A percentile compares a stretch with the other conserved stretches of the same genome.
phyloP scores from a whole-genome alignment of 208 protist species.

The Trichomonas vaginalis region DNA sequence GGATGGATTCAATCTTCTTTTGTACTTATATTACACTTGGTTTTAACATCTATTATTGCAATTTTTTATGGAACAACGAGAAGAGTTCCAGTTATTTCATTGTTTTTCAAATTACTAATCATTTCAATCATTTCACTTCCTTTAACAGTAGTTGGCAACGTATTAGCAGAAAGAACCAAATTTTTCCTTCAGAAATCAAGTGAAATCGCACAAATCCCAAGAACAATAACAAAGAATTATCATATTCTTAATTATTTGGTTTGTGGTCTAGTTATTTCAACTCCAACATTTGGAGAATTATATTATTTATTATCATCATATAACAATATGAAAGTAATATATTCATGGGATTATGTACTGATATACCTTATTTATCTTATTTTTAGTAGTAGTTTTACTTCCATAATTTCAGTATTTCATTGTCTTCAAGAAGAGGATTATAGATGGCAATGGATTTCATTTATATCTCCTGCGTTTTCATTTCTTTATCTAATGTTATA shows the following conservation, averaged over 20 bases:
- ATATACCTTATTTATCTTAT: background rate
- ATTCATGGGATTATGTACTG: background rate
- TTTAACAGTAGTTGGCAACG: background rate
- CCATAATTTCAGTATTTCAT: background rate
- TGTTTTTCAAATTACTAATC: background rate
- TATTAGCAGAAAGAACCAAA: background rate
- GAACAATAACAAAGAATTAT: background rate
- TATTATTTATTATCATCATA: background rate
- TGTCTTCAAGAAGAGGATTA: background rate
- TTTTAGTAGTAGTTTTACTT: background rate
- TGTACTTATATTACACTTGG: background rate
- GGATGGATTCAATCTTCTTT: background rate
- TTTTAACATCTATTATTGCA: background rate
- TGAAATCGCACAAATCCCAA: background rate
- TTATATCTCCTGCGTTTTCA: background rate
- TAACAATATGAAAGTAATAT: background rate
- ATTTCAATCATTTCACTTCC: background rate
- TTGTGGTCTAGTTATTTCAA: background rate
- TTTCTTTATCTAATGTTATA: background rate
- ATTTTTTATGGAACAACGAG: background rate
- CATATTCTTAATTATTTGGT: background rate
- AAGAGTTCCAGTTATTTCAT: background rate
- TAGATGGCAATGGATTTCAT: background rate
- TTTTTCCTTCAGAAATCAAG: background rate
- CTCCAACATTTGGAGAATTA: background rate